These are phyloP conservation scores for Sphagnum tenellum DNA, from an alignment of 225 moss, liverwort and hornwort genomes.

Conservation along the genomic window DNA sequence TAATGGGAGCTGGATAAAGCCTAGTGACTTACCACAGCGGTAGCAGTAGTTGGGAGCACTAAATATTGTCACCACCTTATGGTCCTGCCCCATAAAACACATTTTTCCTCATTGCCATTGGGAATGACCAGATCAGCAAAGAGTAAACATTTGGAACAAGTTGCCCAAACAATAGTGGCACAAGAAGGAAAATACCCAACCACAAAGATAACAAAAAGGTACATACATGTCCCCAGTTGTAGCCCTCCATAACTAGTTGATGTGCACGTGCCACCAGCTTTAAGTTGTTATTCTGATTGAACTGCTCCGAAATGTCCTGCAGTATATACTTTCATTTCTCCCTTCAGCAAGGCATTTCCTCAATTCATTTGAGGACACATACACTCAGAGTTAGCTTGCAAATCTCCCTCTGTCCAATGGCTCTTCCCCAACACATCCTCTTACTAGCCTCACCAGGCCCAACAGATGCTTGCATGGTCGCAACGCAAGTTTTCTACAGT, in stretches of 20 bases:
- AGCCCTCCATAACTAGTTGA: constrained; percentile 6
- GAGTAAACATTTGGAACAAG: too few relatives aligned
- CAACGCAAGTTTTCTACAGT: too few relatives aligned
- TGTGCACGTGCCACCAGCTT: constrained; percentile 4
- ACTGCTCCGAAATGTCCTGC: constrained; percentile 5
- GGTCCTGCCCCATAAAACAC: neutral
- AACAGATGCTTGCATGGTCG: too few relatives aligned
- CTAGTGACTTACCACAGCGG: constrained; percentile 1
- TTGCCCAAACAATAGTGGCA: too few relatives aligned
- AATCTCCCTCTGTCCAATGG: too few relatives aligned
- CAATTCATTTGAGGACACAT: neutral
- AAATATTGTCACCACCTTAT: constrained; percentile 4
- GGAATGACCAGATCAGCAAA: too few relatives aligned
- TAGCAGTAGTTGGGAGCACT: constrained; percentile 6
- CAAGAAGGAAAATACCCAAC: too few relatives aligned
- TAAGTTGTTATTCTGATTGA: constrained; percentile 6
- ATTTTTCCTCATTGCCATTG: too few relatives aligned
- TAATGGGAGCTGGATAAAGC: neutral
- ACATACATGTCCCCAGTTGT: constrained; percentile 5
- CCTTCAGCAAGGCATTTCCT: neutral
- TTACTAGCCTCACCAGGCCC: too few relatives aligned
- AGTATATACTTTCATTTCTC: too few relatives aligned
- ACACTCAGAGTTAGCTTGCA: too few relatives aligned
- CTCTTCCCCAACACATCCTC: too few relatives aligned
- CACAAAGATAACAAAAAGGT: neutral